Percentiles rank a stretch among this genome's conserved stretches.
Conservation (phyloP, 331 rosid species). For the Saraca asoca region DNA sequence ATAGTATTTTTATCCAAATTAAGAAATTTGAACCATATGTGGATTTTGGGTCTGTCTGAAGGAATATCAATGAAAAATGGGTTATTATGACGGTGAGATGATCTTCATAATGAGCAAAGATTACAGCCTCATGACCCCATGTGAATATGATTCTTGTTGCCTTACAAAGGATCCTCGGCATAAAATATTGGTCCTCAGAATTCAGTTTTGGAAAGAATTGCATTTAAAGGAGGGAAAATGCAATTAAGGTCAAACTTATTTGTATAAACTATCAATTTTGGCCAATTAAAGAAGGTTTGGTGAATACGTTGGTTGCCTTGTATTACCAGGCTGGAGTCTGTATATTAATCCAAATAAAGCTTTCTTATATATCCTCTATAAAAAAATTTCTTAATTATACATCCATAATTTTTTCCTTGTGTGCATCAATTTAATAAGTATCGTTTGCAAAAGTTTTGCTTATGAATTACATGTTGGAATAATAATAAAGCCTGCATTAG, state of each 20-base stretch:
- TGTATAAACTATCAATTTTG: constrained; percentile 23
- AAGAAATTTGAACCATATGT: background rate
- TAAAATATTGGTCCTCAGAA: background rate
- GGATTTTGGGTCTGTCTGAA: constrained; percentile 20
- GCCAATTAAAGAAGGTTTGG: background rate
- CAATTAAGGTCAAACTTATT: constrained; percentile 37
- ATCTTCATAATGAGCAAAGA: constrained; percentile 40
- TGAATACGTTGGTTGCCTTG: background rate
- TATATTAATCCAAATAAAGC: constrained; percentile 17
- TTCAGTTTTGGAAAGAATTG: constrained; percentile 36
- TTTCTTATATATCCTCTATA: background rate
- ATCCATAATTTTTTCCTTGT: too few relatives aligned
- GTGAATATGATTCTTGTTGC: constrained; percentile 30
- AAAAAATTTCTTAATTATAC: too few relatives aligned
- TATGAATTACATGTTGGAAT: too few relatives aligned
- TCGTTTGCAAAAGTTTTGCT: too few relatives aligned
- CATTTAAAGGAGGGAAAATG: constrained; percentile 31
- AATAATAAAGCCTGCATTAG: too few relatives aligned
- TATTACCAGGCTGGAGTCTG: constrained; percentile 31
- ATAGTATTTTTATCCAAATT: constrained; percentile 9
- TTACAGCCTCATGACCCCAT: constrained; percentile 33
- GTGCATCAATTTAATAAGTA: too few relatives aligned
- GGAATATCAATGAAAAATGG: constrained; percentile 3
- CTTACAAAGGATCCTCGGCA: constrained; percentile 22
- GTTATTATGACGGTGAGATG: constrained; percentile 10